Evolutionary conservation across 345 rosid genomes (phyloP).

Genomic region (Capsella bursapastoris): DNA sequence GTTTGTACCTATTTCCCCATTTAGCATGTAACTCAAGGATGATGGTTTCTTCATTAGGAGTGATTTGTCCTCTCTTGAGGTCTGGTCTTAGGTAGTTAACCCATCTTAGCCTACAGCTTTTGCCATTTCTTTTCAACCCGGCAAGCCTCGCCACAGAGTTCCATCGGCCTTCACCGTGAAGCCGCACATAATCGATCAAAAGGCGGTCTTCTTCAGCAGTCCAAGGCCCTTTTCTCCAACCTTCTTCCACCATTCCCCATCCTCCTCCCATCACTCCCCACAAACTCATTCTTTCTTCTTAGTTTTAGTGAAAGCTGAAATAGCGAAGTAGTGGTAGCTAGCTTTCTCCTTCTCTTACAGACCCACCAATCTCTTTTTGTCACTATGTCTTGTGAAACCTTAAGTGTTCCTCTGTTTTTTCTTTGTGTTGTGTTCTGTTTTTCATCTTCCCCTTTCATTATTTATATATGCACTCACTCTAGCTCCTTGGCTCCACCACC

Average conservation of each 20-base stretch:
- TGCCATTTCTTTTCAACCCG: conserved; percentile 90
- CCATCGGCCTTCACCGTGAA: conserved; percentile 95
- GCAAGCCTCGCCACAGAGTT: conserved; percentile 87
- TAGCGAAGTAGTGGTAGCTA: background rate
- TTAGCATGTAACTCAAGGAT: conserved; percentile 86
- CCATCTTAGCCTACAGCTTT: conserved; percentile 95
- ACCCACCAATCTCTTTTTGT: conserved; percentile 2
- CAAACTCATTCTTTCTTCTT: conserved; percentile 52
- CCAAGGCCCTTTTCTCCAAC: conserved; percentile 98
- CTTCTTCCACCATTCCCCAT: conserved; percentile 70
- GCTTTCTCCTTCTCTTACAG: conserved; percentile 21
- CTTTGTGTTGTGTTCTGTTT: conserved; percentile 43
- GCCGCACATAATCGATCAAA: conserved; percentile 69
- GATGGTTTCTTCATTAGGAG: conserved; percentile 85
- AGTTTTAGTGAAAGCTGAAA: background rate
- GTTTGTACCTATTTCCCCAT: conserved; percentile 86
- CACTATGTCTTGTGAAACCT: conserved; percentile 30
- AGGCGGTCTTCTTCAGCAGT: conserved; percentile 88
- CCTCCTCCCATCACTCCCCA: conserved; percentile 75
- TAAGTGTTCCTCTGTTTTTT: conserved; percentile 34
- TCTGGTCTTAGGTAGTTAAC: conserved; percentile 94
- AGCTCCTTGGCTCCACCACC: conserved; percentile 40
- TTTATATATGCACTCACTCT: conserved; percentile 59
- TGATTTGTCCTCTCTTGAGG: conserved; percentile 89
- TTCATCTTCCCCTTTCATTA: conserved; percentile 40